These are phyloP conservation scores for Pythium coloratum DNA, from an alignment of 352 stramenopile genomes.

Conservation along the genomic window DNA sequence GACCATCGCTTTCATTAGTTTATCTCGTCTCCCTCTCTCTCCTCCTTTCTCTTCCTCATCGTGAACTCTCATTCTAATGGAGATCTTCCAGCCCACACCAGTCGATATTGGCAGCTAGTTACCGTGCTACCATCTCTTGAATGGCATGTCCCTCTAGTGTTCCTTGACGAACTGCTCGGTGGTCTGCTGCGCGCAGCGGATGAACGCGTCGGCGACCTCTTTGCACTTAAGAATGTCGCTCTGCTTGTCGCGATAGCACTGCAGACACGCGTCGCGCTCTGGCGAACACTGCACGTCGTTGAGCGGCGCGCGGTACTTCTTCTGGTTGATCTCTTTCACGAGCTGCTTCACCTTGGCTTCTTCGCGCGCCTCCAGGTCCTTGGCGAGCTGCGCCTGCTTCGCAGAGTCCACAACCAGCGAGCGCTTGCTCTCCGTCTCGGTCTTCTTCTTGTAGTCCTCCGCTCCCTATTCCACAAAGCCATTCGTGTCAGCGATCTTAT, in stretches of 20 bases:
- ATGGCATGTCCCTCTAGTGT: slow-evolving; percentile 30
- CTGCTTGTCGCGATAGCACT: slow-evolving; percentile 87
- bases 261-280: slow-evolving; percentile 77
- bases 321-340: slow-evolving; percentile 77
- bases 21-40: slow-evolving; percentile 6
- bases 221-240: slow-evolving; percentile 82
- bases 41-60: neutral
- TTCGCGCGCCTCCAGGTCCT: slow-evolving; percentile 70
- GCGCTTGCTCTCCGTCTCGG: slow-evolving; percentile 49
- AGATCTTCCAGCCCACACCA: neutral
- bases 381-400: slow-evolving; percentile 61
- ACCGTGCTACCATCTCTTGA: neutral
- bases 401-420: slow-evolving; percentile 24
- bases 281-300: slow-evolving; percentile 79
- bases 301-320: slow-evolving; percentile 81
- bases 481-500: neutral
- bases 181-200: slow-evolving; percentile 75
- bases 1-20: slow-evolving; percentile 12
- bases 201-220: slow-evolving; percentile 84
- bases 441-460: slow-evolving; percentile 68
- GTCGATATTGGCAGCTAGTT: neutral
- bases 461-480: slow-evolving; percentile 37
- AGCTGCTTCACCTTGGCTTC: slow-evolving; percentile 70
- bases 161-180: slow-evolving; percentile 83
- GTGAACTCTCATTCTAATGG: neutral